Base-by-base conservation (phyloP, 2,329 filamentous ascomycete genomes). In the Gyromitra esculenta region DNA sequence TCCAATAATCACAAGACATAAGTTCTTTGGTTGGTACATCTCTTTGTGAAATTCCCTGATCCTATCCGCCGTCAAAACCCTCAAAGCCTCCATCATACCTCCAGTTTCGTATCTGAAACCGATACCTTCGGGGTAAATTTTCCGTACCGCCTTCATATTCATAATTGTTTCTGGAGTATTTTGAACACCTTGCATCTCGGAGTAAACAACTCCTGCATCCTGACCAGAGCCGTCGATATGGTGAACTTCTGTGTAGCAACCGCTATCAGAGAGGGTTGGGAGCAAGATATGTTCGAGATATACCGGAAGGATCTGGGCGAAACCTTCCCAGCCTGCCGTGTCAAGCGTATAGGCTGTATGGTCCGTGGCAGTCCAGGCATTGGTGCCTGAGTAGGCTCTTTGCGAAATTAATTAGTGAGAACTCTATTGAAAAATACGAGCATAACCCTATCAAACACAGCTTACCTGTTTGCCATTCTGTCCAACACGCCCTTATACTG, bases 21-120 rank as follows among this genome's bases (percentile, higher is more conserved):
- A 86, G 81, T 99, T 99, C 82, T 94, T 95, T 1, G 96, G 96
- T 83, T 98, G 95, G 82, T 99, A 99, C 95, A 99, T 98, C 79
- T 94, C 92, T 78, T 90, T 90, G 83, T 99, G 96, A 81, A 98
- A 99, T 75, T 91, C 89, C n/a, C 96, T 91, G 79, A 99, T 99
- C 50, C 94, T 90, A 67, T 97, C 92, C 1, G 94, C 90, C 0
- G 93, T 96, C 60, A 99, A 85, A 1, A 94, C 90, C 54, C 96
- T 90, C 64, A 99, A 87, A 43, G 94, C 91, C 81, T 97, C 93
- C 86, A 96, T 96, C 91, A 97, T 93, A 13, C 96, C 96, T 11
- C 96, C 96, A n/a, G 96, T 99, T 84, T 99, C 96, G 81, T 97
- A 98, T 75, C 95, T 91, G 82, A 97, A 99, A 1, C 96, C 96